phyloP scores from a whole-genome alignment of 2,329 filamentous ascomycete species.

The Blastomyces parvus region DNA sequence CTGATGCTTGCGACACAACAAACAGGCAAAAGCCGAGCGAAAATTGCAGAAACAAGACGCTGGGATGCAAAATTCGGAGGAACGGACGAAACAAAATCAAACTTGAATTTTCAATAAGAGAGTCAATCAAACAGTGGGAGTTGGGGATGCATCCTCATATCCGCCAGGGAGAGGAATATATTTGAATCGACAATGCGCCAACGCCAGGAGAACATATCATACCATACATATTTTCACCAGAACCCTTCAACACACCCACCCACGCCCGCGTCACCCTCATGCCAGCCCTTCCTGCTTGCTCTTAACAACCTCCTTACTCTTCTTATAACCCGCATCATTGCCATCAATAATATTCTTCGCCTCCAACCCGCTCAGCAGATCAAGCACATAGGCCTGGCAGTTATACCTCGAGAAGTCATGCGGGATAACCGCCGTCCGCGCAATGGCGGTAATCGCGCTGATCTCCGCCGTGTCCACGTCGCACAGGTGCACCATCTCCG shows the following conservation, averaged over 20 bases:
- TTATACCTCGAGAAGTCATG: slow-evolving; percentile 20
- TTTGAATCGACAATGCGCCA: no score
- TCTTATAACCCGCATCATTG: neutral
- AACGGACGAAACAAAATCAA: no score
- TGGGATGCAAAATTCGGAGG: no score
- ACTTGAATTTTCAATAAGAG: no score
- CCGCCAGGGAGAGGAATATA: no score
- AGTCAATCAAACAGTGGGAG: no score
- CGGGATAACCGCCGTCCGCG: slow-evolving; percentile 13
- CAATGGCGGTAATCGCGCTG: slow-evolving; percentile 9
- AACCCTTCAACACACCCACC: neutral
- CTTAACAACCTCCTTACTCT: slow-evolving; percentile 5
- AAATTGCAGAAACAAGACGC: no score
- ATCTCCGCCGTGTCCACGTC: neutral
- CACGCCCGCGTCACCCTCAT: neutral
- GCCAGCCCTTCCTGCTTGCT: slow-evolving; percentile 12
- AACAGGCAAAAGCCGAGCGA: no score
- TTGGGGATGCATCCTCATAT: no score
- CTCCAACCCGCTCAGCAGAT: slow-evolving; percentile 19
- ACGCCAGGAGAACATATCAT: no score
- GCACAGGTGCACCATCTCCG: neutral
- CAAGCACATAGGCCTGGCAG: slow-evolving; percentile 22
- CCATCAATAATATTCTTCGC: slow-evolving; percentile 13
- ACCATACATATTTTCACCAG: neutral
- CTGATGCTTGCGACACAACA: no score